Evolutionary conservation across 768 basidiomycete species (phyloP), one percentile per base, ranked within the genome.

Genomic region (Clavulina sp.): DNA sequence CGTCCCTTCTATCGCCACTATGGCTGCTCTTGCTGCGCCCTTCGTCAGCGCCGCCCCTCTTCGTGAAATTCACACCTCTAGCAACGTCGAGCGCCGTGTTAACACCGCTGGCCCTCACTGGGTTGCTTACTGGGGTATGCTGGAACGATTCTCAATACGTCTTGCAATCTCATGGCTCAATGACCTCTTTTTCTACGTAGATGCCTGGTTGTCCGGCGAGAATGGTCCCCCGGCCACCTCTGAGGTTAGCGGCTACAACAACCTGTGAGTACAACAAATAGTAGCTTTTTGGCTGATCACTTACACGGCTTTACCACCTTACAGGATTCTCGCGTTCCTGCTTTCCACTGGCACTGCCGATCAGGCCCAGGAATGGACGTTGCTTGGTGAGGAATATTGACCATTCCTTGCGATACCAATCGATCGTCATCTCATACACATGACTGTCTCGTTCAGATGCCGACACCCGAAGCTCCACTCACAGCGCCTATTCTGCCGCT

Each of bases 161-260:
- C 34, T 9, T 9, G 9, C 34, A 38, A 38, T 38, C 9, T 9
- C 34, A 9, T 38, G 9, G 19, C 34, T 44, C 41, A 44, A n/a
- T n/a, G 19, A 26, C 41, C 9, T 19, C 5, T 5, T 5, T 26
- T n/a, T 44, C 19, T 44, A 6, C 5, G 28, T 21, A 19, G 13
- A 41, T 48, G 50, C 21, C 24, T 51, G 50, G 34, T 33, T 33
- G 40, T 30, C 7, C 16, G 43, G 43, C 43, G 43, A 46, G 24
- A 46, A 46, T 46, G 43, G 43, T 46, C 24, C 24, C 9, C 43
- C 43, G 9, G 43, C 9, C 43, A 9, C 24, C 9, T 46, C 43
- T 28, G 13, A 9, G 16, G 43, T 46, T 46, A 9, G 26, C 9
- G 43, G 43, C 9, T 46, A 16, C 43, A 46, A 46, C 26, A 24